A percentile compares a stretch with the other conserved stretches of the same genome.
phyloP scores from a whole-genome alignment of 176 grass and related monocot genomes.

The Alopecurus myosuroides region DNA sequence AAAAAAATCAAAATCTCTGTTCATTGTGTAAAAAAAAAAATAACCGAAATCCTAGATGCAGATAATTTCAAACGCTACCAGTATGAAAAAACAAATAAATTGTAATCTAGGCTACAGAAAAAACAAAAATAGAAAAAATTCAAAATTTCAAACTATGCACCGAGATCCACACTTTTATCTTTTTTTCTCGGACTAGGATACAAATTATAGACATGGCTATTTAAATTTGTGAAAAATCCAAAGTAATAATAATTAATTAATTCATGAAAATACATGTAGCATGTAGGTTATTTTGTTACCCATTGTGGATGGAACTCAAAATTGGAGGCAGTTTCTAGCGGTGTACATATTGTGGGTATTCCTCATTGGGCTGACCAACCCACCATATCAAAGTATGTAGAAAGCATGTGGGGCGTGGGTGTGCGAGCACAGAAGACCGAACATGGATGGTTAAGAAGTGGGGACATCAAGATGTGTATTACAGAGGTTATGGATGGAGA shows the following conservation, averaged over 20 bases:
- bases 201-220: neutral
- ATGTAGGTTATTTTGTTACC: slow-evolving; percentile 41
- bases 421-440: neutral
- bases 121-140: too few species aligned
- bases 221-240: neutral
- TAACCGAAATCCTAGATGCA: too few species aligned
- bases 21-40: too few species aligned
- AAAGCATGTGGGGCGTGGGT: slow-evolving; percentile 38
- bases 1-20: too few species aligned
- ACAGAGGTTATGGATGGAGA: slow-evolving; percentile 19
- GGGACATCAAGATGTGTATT: slow-evolving; percentile 23
- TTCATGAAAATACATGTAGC: neutral
- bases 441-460: neutral
- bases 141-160: too few species aligned
- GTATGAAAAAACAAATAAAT: too few species aligned
- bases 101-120: too few species aligned
- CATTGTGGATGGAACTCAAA: slow-evolving; percentile 65
- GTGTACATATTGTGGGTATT: slow-evolving; percentile 24
- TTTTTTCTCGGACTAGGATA: too few species aligned
- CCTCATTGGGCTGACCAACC: slow-evolving; percentile 43
- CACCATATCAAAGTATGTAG: slow-evolving; percentile 33
- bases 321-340: neutral
- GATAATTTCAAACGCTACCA: too few species aligned
- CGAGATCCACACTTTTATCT: too few species aligned
- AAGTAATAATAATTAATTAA: neutral